These are phyloP conservation scores for Leptographium procerum DNA, from an alignment of 2,329 filamentous ascomycete species.

Conservation along the genomic window DNA sequence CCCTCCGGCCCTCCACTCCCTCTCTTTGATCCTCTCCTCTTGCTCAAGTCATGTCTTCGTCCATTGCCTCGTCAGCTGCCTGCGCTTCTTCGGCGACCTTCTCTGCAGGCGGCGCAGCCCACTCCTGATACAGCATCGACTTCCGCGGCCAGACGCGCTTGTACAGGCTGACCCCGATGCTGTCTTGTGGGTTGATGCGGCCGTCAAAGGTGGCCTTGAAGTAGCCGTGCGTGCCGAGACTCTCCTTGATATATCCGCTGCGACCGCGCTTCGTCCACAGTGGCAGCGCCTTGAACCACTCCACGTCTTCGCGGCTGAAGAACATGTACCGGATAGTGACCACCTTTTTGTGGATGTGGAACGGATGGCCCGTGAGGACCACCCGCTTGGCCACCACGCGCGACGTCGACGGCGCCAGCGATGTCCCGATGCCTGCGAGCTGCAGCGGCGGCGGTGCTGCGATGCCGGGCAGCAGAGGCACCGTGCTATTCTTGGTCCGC, in stretches of 20 bases:
- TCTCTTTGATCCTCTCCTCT: not conserved
- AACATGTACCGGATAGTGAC: slow-evolving; percentile 99
- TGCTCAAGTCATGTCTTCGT: slow-evolving; percentile 22
- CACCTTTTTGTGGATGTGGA: slow-evolving; percentile 96
- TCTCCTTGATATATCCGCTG: slow-evolving; percentile 86
- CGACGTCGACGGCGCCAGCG: slow-evolving; percentile 61
- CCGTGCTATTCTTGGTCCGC: slow-evolving; percentile 32
- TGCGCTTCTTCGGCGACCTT: slow-evolving; percentile 11
- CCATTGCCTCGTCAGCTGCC: slow-evolving; percentile 22
- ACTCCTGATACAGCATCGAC: slow-evolving; percentile 37
- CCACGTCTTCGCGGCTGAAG: slow-evolving; percentile 89
- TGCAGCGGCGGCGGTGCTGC: slow-evolving; percentile 36
- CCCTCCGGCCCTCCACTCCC: too few species aligned
- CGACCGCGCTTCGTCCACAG: slow-evolving; percentile 87
- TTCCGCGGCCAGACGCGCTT: slow-evolving; percentile 74
- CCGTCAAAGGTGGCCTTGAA: slow-evolving; percentile 98
- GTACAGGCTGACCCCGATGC: slow-evolving; percentile 80
- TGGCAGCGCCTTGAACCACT: slow-evolving; percentile 95
- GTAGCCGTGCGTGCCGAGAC: slow-evolving; percentile 94
- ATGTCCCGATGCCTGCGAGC: slow-evolving; percentile 78
- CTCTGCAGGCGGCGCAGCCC: slow-evolving; percentile 24
- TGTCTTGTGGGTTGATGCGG: slow-evolving; percentile 90
- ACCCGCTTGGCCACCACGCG: slow-evolving; percentile 89
- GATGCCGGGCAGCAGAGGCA: slow-evolving; percentile 24
- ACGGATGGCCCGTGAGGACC: slow-evolving; percentile 89